Evolutionary conservation across 768 basidiomycete species (phyloP).

Genomic region (Arthromyces matolae): DNA sequence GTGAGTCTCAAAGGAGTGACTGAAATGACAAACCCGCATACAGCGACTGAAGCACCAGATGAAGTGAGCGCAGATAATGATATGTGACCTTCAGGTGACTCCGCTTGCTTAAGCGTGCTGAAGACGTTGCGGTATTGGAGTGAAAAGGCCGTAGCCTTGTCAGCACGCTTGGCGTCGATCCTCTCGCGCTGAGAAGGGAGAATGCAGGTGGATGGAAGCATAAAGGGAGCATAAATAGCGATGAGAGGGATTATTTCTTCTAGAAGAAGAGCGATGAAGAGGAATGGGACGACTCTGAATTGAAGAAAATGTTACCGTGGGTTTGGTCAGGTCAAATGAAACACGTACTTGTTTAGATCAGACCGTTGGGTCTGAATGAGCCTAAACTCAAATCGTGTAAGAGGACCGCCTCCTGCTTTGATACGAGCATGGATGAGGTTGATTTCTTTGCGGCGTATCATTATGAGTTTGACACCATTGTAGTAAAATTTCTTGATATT

Average conservation of each 20-base stretch:
- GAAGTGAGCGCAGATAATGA: constrained; percentile 27
- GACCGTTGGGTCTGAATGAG: constrained; percentile 63
- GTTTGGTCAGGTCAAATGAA: neutral
- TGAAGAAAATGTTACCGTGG: constrained; percentile 12
- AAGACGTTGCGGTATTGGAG: constrained; percentile 35
- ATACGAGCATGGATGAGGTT: constrained; percentile 53
- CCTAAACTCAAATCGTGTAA: constrained; percentile 66
- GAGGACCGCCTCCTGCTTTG: constrained; percentile 52
- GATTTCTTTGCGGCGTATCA: constrained; percentile 54
- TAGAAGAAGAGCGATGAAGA: constrained; percentile 66
- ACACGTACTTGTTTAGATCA: constrained; percentile 69
- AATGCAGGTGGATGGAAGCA: constrained; percentile 85
- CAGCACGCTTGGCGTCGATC: constrained; percentile 54
- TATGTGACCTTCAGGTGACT: constrained; percentile 31
- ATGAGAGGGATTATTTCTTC: constrained; percentile 84
- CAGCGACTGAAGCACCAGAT: constrained; percentile 32
- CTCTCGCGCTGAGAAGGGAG: constrained; percentile 72
- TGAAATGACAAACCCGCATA: constrained; percentile 57
- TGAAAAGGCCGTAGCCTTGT: constrained; percentile 41
- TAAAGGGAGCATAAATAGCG: constrained; percentile 78
- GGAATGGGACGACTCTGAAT: constrained; percentile 71
- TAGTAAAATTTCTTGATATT: constrained; percentile 82
- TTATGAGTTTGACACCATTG: constrained; percentile 69
- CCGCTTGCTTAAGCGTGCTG: constrained; percentile 28
- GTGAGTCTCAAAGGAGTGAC: neutral